Evolutionary conservation across 805 yeast genomes (phyloP), one percentile per base, ranked within the genome.

Genomic region (Tetrapisispora taiwanensis): DNA sequence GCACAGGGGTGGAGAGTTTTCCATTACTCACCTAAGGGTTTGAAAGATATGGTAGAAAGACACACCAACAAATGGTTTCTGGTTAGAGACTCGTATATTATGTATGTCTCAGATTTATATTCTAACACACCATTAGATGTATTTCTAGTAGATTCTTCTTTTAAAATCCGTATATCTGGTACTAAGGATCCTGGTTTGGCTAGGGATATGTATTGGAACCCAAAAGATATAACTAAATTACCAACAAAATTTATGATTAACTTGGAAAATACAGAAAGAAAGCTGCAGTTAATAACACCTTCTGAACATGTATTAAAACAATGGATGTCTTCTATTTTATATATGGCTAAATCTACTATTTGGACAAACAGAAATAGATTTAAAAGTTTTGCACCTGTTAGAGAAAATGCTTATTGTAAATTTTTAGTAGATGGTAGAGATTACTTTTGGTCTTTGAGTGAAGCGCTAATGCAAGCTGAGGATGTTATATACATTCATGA

Each of bases 401-500:
- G 99, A 51, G 63, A 78, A 19, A 78, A 87, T 52, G 85, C 86
- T 46, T 84, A 77, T 66, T 95, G 96, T 12, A 96, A 92, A 60
- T 90, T 95, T 92, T 81, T 92, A 67, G 97, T 92, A 4, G 99
- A 92, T 65, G 95, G 84, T 4, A 73, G 99, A 56, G 99, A 92
- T 63, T 85, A 92, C 62, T 83, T 87, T 68, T 92, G 97, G 97
- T 94, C 97, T 1, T 79, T 88, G 2, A 84, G 95, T 27, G 79
- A 88, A 10, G 98, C 97, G 0, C 69, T 92, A 44, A 87, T 84
- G 52, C 81, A 85, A 84, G 97, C 98, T 0, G 79, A 80, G 52
- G 97, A 92, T 68, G 90, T 84, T 1, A 82, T 92, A 30, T 92
- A 81, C 60, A 87, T 92, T 41, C 97, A 92, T 58, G 99, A 90